Percentiles rank a stretch among this genome's conserved stretches.
These are phyloP conservation scores for Aspergillus hiratsukae DNA, from an alignment of 2,329 filamentous ascomycete genomes.

Conservation along the genomic window DNA sequence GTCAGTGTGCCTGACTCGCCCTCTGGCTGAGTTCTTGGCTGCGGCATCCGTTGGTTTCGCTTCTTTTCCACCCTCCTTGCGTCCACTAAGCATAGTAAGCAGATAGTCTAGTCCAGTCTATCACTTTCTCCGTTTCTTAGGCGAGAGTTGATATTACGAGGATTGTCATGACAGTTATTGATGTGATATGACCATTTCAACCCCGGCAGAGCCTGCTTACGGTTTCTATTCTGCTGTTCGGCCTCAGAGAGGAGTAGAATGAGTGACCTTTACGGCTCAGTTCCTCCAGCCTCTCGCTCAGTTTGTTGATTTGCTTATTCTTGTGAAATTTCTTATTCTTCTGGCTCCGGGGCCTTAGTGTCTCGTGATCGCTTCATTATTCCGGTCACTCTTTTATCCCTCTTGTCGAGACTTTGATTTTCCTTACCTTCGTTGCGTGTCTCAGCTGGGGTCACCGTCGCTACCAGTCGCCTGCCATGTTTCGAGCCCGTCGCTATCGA, in stretches of 20 bases:
- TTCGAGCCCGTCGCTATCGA: constrained; percentile 47
- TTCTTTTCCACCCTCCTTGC: constrained; percentile 2
- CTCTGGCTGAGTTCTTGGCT: not conserved
- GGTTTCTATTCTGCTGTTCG: not conserved
- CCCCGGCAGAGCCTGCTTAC: not conserved
- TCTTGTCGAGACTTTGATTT: constrained; percentile 1
- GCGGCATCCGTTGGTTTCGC: constrained; percentile 4
- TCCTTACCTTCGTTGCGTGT: constrained; percentile 2
- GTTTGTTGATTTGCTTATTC: not conserved
- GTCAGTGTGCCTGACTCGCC: not conserved
- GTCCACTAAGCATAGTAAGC: not conserved
- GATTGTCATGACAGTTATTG: not conserved
- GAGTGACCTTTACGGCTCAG: not conserved
- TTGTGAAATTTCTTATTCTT: not conserved
- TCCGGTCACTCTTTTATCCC: not conserved
- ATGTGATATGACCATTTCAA: not conserved
- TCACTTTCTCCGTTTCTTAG: not conserved
- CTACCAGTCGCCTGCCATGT: constrained; percentile 31
- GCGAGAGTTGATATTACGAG: not conserved
- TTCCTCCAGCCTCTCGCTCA: not conserved
- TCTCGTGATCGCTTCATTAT: not conserved
- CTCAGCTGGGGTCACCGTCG: not conserved
- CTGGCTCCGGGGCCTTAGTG: not conserved
- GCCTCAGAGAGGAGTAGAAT: not conserved
- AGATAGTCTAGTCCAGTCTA: not conserved